Conservation (phyloP, 2,329 filamentous ascomycete genomes). For the Pseudogymnoascus sp. region DNA sequence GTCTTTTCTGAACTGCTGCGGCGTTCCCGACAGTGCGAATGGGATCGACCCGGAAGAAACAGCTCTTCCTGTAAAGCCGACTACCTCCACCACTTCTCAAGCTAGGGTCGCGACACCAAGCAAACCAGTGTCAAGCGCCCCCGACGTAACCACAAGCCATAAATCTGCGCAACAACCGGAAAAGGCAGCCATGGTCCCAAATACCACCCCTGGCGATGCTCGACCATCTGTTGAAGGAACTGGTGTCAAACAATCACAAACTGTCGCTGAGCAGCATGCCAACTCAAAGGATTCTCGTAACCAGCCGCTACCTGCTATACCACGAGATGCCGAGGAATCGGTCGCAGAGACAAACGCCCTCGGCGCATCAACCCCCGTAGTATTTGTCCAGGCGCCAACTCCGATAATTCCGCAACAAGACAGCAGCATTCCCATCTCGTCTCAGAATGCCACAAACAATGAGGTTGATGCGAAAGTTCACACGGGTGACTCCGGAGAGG, state of each 20-base stretch:
- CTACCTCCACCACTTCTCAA: conserved; percentile 27
- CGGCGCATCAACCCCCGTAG: conserved; percentile 17
- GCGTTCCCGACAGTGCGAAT: conserved; percentile 33
- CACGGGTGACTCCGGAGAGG: background rate
- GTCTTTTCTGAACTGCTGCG: conserved; percentile 41
- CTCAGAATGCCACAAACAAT: background rate
- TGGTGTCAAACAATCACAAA: conserved; percentile 1
- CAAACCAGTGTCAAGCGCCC: conserved; percentile 20
- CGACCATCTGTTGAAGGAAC: conserved; percentile 13
- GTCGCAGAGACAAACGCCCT: background rate
- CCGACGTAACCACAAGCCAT: background rate
- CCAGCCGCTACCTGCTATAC: conserved; percentile 25
- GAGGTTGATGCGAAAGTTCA: background rate
- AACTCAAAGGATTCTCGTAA: conserved; percentile 19
- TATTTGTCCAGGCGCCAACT: conserved; percentile 20
- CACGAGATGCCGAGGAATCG: conserved; percentile 18
- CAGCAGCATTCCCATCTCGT: background rate
- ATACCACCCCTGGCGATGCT: conserved; percentile 14
- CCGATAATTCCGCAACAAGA: conserved; percentile 10
- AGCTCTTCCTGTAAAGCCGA: conserved; percentile 37
- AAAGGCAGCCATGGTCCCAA: conserved; percentile 22
- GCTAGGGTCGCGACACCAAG: conserved; percentile 23
- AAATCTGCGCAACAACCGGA: conserved; percentile 18
- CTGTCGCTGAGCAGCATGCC: conserved; percentile 11
- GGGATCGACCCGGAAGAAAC: conserved; percentile 37